These are phyloP conservation scores for Eucalyptus leucophloia DNA, from an alignment of 345 rosid genomes.

Conservation along the genomic window DNA sequence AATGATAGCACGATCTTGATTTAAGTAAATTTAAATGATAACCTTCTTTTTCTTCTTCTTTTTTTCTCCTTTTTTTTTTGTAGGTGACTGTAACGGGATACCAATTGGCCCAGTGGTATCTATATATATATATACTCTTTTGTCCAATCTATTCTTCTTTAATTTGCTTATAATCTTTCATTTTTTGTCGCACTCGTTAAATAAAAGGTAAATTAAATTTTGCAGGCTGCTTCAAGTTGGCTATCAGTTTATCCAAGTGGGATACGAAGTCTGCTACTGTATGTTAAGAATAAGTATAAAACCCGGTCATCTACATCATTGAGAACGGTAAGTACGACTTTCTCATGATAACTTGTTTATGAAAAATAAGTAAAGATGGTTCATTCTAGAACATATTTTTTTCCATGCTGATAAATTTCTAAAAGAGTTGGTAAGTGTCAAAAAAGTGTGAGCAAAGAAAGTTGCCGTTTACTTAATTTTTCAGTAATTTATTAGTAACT, in stretches of 20 bases:
- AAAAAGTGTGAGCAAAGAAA: not conserved
- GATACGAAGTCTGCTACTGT: not conserved
- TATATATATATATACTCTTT: not conserved
- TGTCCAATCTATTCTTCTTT: not conserved
- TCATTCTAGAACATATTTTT: not conserved
- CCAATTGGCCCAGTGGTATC: conserved; percentile 2
- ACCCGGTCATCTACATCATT: conserved; percentile 26
- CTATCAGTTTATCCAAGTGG: conserved; percentile 12
- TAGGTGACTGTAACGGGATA: conserved; percentile 5
- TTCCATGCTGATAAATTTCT: not conserved
- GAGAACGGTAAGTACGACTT: conserved; percentile 15
- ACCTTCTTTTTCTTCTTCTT: not conserved
- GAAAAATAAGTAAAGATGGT: not conserved
- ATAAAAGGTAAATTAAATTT: not conserved
- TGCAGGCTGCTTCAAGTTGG: conserved; percentile 11
- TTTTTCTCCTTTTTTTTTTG: not conserved
- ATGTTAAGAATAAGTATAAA: conserved; percentile 11
- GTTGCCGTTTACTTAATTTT: not conserved
- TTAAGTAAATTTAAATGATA: not conserved
- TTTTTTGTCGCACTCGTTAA: not conserved
- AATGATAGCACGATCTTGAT: not conserved
- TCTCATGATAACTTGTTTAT: not conserved
- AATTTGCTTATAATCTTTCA: not conserved
- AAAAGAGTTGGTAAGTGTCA: not conserved
- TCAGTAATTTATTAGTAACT: not conserved